Conservation (phyloP, 2,329 filamentous ascomycete genomes). For the Colletotrichum lini region DNA sequence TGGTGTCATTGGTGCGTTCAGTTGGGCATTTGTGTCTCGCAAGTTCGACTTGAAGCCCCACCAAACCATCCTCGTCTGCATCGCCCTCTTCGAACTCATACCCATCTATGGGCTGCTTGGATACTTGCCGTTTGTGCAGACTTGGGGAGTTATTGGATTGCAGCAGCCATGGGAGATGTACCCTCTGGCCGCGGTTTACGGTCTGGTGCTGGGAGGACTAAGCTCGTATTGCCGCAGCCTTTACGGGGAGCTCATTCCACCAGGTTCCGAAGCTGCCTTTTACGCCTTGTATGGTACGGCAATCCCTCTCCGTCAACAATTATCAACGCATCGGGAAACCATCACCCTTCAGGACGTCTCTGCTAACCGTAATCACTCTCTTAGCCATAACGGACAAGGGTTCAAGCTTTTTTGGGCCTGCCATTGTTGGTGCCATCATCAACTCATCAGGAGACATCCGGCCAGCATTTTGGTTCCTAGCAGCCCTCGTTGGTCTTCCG, state of each 20-base stretch:
- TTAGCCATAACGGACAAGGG: constrained; percentile 60
- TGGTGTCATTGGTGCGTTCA: constrained; percentile 89
- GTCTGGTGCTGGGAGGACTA: constrained; percentile 92
- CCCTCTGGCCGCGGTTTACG: constrained; percentile 89
- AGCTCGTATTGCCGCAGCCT: constrained; percentile 93
- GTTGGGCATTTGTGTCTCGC: constrained; percentile 86
- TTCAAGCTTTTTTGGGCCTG: constrained; percentile 92
- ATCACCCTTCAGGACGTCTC: background rate
- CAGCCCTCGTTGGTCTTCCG: constrained; percentile 85
- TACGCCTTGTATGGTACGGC: constrained; percentile 84
- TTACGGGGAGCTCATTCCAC: constrained; percentile 93
- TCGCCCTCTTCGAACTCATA: constrained; percentile 91
- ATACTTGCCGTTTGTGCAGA: constrained; percentile 84
- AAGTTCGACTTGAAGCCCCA: constrained; percentile 79
- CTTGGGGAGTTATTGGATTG: constrained; percentile 84
- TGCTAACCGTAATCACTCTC: constrained; percentile 75
- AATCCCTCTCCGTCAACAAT: background rate
- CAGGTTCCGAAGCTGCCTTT: constrained; percentile 94
- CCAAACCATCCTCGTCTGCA: constrained; percentile 93
- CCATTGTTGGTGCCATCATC: constrained; percentile 93
- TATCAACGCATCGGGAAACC: background rate
- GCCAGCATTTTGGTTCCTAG: constrained; percentile 93
- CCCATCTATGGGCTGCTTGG: constrained; percentile 92
- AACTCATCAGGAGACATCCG: constrained; percentile 86
- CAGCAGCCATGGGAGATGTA: constrained; percentile 99